Percentiles rank a stretch among this genome's conserved stretches.
These are phyloP conservation scores for Cerrena zonata DNA, from an alignment of 1,284 basidiomycete genomes.

Conservation along the genomic window DNA sequence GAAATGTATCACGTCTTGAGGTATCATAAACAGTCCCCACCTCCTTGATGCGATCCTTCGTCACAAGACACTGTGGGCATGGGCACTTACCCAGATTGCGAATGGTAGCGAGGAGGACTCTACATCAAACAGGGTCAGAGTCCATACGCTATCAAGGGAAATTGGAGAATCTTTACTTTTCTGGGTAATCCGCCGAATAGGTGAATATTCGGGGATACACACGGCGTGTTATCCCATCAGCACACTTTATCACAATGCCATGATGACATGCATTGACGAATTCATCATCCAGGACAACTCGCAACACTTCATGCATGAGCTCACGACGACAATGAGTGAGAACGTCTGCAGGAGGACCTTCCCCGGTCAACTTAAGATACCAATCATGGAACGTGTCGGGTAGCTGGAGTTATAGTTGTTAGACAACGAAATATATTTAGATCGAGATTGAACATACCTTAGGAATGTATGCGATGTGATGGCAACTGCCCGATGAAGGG, in stretches of 20 bases:
- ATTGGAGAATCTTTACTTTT: conserved; percentile 14
- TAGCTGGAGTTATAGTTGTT: too few species aligned
- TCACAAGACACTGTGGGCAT: conserved; percentile 24
- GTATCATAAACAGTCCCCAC: neutral
- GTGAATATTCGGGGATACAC: conserved; percentile 17
- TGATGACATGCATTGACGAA: conserved; percentile 23
- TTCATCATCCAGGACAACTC: conserved; percentile 19
- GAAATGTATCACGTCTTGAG: neutral
- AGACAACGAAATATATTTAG: neutral
- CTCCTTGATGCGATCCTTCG: conserved; percentile 6
- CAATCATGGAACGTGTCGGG: neutral
- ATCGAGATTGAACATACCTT: conserved; percentile 12
- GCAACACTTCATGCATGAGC: conserved; percentile 28
- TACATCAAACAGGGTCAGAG: conserved; percentile 12
- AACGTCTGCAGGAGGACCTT: neutral
- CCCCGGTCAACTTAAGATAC: neutral
- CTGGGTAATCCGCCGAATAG: conserved; percentile 28
- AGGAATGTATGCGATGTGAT: conserved; percentile 32
- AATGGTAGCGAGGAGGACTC: conserved; percentile 26
- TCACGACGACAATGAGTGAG: conserved; percentile 18
- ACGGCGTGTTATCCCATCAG: conserved; percentile 13
- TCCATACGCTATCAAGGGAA: neutral
- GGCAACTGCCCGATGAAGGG: conserved; percentile 21
- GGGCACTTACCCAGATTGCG: conserved; percentile 21
- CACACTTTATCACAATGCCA: conserved; percentile 23